Percentiles rank a stretch among this genome's conserved stretches.
phyloP scores from a whole-genome alignment of 345 rosid genomes.

The Gossypium arboreum region DNA sequence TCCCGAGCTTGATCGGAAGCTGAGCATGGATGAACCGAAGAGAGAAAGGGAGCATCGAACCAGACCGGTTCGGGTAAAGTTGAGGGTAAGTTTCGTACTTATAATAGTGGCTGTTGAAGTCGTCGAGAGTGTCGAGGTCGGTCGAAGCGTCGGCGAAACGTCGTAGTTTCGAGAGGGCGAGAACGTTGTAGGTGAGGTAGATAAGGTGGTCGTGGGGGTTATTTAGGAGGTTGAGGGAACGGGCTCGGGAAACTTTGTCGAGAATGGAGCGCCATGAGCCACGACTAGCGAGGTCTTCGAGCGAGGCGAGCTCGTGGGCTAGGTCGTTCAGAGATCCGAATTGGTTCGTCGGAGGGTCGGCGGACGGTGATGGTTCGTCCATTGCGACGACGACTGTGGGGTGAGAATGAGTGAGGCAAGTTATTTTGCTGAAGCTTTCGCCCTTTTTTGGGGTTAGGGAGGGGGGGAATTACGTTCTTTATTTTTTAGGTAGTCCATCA shows the following conservation, averaged over 20 bases:
- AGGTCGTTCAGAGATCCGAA: conserved; percentile 64
- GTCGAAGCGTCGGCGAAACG: conserved; percentile 67
- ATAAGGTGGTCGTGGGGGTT: no score
- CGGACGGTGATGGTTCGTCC: conserved; percentile 3
- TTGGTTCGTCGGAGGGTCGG: conserved; percentile 45
- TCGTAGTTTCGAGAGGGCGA: conserved; percentile 80
- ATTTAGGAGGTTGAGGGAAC: no score
- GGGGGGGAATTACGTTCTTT: no score
- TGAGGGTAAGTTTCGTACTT: conserved; percentile 73
- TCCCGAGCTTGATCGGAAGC: conserved; percentile 56
- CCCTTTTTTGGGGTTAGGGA: background rate
- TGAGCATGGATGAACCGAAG: conserved; percentile 81
- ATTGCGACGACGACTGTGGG: conserved; percentile 1
- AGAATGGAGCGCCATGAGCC: no score
- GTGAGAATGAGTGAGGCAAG: background rate
- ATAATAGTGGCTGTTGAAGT: conserved; percentile 64
- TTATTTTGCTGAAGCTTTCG: background rate
- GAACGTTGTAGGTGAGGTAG: conserved; percentile 70
- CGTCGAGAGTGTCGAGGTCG: conserved; percentile 82
- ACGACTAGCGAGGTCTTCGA: conserved; percentile 63
- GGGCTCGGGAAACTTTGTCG: no score
- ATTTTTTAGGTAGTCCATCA: no score
- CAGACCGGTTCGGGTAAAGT: conserved; percentile 56
- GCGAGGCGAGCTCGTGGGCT: conserved; percentile 69
- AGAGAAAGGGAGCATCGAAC: conserved; percentile 92